Conservation (phyloP, 805 yeast genomes). For the Ogataea trehalophila region DNA sequence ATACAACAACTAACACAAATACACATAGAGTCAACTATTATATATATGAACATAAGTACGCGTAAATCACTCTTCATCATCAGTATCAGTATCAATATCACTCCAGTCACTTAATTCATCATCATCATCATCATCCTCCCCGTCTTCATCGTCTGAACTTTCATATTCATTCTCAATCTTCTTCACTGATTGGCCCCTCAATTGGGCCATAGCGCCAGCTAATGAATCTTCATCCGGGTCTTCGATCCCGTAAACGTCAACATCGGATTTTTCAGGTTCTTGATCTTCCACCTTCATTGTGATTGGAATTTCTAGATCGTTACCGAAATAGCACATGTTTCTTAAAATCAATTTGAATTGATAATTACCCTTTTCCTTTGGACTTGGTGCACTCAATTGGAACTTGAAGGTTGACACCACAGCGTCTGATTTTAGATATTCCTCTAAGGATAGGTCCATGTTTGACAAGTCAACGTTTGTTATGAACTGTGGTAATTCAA, state of each 20-base stretch:
- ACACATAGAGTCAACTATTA: no score
- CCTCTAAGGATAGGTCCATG: conserved; percentile 46
- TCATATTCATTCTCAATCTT: conserved; percentile 37
- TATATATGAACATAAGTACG: no score
- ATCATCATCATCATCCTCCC: conserved; percentile 9
- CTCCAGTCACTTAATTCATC: conserved; percentile 32
- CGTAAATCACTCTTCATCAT: conserved; percentile 41
- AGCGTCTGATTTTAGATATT: conserved; percentile 41
- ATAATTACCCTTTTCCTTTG: conserved; percentile 59
- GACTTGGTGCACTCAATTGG: conserved; percentile 71
- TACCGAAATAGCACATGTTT: conserved; percentile 75
- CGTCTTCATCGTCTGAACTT: conserved; percentile 29
- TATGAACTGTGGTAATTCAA: conserved; percentile 59
- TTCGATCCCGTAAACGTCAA: conserved; percentile 52
- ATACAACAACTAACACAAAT: not conserved
- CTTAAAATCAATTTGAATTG: conserved; percentile 68
- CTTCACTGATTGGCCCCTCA: conserved; percentile 58
- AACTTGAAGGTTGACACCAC: conserved; percentile 70
- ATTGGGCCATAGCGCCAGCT: conserved; percentile 69
- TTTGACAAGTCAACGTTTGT: conserved; percentile 52
- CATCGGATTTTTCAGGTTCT: conserved; percentile 35
- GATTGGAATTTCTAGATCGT: conserved; percentile 70
- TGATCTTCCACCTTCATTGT: conserved; percentile 64
- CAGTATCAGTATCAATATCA: conserved; percentile 62
- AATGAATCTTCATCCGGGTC: conserved; percentile 72